Base-by-base conservation (phyloP, 1,139 yeast genomes). In the Pichia kudriavzevii region DNA sequence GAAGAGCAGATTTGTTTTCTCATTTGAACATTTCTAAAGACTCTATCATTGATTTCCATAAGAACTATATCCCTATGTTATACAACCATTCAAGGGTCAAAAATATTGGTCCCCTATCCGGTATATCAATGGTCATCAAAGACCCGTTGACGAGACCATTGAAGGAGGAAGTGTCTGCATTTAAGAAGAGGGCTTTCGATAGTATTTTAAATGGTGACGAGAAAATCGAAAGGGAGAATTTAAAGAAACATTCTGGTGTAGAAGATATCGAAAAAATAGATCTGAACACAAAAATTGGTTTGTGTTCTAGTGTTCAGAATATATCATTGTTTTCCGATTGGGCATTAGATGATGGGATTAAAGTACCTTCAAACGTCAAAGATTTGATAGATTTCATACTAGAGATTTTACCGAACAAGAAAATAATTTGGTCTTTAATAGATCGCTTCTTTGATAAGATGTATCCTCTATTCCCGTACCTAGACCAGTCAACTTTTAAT, bases 101-200 rank as follows among this genome's bases (percentile, higher is more conserved):
- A 22, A 66, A 66, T 37, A 65, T 63, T 48, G 76, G 76, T 0
- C 75, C 75, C 1, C 61, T 69, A 36, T 52, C 73, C 1, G 68
- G 74, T 72, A 49, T 67, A 2, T 60, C 74, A 0, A 34, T 72
- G 55, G 40, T 60, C 9, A 64, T 64, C 39, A 65, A 65, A 38
- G 82, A 75, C 48, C 61, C 60, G 1, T 74, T 63, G 16, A 52
- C 70, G 24, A 52, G 57, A 13, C 55, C 63, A 7, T 44, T 63
- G 17, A 53, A 63, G 50, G 43, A 46, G 32, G 48, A 46, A 30
- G 46, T 52, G n/a, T 29, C 53, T 15, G 55, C 53, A 18, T 45
- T 47, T 26, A 58, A 55, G 32, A 60, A 55, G 34, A 53, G 52
- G 25, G 12, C 16, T n/a, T 27, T 33, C 21, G 28, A 24, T 18